Evolutionary conservation across 371 early-diverging fungal species (phyloP).

Genomic region (Phascolomyces articulosus): DNA sequence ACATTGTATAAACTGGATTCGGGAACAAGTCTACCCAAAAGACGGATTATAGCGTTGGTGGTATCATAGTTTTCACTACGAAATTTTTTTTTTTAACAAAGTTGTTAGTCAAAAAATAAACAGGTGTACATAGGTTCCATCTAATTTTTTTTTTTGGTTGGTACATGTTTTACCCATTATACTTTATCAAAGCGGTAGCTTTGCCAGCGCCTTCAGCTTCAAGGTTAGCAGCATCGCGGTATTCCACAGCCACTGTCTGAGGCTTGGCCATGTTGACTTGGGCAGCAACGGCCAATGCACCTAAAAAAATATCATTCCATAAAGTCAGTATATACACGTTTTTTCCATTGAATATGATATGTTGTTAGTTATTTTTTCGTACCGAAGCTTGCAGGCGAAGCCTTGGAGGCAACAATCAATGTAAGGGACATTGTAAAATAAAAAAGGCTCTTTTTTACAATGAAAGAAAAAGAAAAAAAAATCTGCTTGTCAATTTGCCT

Average conservation of each 20-base stretch:
- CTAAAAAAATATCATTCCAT: constrained; percentile 13
- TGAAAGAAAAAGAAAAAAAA: background rate
- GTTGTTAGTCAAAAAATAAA: background rate
- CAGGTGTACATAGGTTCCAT: too few relatives aligned
- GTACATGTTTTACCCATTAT: constrained; percentile 46
- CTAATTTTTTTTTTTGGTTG: too few relatives aligned
- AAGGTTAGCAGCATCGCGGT: constrained; percentile 43
- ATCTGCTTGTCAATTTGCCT: background rate
- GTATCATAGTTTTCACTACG: constrained; percentile 45
- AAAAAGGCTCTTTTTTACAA: too few relatives aligned
- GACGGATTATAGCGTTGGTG: constrained; percentile 45
- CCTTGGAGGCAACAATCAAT: constrained; percentile 47
- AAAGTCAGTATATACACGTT: background rate
- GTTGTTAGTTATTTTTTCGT: background rate
- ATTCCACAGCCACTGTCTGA: constrained; percentile 39
- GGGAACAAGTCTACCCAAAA: constrained; percentile 43
- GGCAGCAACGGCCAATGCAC: constrained; percentile 41
- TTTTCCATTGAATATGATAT: too few relatives aligned
- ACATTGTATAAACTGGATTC: constrained; percentile 44
- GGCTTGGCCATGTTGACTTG: constrained; percentile 44
- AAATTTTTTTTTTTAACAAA: background rate
- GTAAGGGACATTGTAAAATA: constrained; percentile 21
- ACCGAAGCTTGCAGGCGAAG: constrained; percentile 45
- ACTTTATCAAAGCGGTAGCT: constrained; percentile 34
- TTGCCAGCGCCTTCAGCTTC: constrained; percentile 37